A percentile compares a stretch with the other conserved stretches of the same genome.
phyloP scores from a whole-genome alignment of 2,329 filamentous ascomycete genomes.

The Graphiopsis chlorocephala region DNA sequence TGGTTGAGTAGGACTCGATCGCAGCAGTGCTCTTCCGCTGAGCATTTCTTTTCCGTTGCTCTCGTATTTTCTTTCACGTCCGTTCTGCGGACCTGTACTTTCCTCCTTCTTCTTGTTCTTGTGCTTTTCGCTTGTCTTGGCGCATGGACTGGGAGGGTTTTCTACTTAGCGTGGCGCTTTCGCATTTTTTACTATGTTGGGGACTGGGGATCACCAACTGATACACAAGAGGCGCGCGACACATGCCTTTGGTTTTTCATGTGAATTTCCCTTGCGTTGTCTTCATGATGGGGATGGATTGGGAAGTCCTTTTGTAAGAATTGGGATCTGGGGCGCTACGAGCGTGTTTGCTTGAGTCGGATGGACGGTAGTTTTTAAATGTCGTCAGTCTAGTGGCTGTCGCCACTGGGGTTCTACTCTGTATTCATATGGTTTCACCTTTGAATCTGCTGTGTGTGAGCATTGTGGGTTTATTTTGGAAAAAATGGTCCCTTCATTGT shows the following conservation, averaged over 20 bases:
- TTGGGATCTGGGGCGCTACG: background rate
- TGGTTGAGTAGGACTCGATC: slow-evolving; percentile 17
- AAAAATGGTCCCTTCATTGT: background rate
- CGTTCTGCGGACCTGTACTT: background rate
- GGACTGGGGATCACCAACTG: background rate
- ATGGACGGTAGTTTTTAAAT: background rate
- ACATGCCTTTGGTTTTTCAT: background rate
- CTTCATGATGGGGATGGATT: background rate
- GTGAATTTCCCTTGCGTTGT: background rate
- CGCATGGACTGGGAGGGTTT: background rate
- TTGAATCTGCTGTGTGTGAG: background rate
- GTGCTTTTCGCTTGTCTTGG: background rate
- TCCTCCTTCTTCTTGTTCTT: background rate
- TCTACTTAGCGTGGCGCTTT: background rate
- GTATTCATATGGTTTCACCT: background rate
- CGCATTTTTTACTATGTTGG: background rate
- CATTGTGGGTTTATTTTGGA: background rate
- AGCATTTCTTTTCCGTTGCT: background rate
- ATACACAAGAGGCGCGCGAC: slow-evolving; percentile 1
- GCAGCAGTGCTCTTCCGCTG: slow-evolving; percentile 2
- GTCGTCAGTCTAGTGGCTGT: background rate
- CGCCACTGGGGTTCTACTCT: background rate
- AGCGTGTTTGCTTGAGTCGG: background rate
- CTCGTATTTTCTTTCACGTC: background rate
- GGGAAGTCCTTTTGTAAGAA: background rate